These are phyloP conservation scores for Boletus subcaerulescens DNA, from an alignment of 768 basidiomycete species.

Conservation along the genomic window DNA sequence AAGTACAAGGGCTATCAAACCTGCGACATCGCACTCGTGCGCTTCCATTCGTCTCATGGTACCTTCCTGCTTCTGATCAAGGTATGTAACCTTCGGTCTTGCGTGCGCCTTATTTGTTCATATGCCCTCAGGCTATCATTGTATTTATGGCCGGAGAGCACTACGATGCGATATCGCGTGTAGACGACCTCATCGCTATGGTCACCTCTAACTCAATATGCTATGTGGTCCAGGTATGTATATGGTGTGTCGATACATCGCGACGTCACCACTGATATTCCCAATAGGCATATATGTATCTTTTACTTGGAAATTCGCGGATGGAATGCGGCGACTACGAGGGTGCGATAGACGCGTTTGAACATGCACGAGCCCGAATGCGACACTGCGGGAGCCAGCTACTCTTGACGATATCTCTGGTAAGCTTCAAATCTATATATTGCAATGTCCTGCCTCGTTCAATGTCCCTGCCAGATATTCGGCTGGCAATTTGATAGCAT, in stretches of 20 bases:
- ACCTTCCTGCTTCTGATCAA: background rate
- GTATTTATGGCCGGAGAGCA: slow-evolving; percentile 5
- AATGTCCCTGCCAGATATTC: background rate
- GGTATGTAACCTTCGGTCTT: background rate
- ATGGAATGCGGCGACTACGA: background rate
- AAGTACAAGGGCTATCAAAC: background rate
- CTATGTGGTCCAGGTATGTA: background rate
- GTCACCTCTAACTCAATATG: background rate
- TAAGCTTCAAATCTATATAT: background rate
- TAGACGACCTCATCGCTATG: background rate
- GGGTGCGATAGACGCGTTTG: background rate
- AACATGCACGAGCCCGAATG: background rate
- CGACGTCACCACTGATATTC: background rate
- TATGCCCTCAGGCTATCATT: background rate
- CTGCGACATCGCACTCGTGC: background rate
- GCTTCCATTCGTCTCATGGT: background rate
- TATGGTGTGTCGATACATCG: background rate
- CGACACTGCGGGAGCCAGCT: background rate
- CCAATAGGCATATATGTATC: slow-evolving; percentile 3
- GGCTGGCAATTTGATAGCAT: slow-evolving; percentile 9
- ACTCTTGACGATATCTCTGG: background rate
- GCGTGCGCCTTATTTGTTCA: background rate
- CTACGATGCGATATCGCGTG: slow-evolving; percentile 3
- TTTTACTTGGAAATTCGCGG: background rate
- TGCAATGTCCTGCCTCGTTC: background rate